Percentiles rank a stretch among this genome's conserved stretches.
Conservation (phyloP, 2,329 filamentous ascomycete genomes). For the Verticillium klebahnii region DNA sequence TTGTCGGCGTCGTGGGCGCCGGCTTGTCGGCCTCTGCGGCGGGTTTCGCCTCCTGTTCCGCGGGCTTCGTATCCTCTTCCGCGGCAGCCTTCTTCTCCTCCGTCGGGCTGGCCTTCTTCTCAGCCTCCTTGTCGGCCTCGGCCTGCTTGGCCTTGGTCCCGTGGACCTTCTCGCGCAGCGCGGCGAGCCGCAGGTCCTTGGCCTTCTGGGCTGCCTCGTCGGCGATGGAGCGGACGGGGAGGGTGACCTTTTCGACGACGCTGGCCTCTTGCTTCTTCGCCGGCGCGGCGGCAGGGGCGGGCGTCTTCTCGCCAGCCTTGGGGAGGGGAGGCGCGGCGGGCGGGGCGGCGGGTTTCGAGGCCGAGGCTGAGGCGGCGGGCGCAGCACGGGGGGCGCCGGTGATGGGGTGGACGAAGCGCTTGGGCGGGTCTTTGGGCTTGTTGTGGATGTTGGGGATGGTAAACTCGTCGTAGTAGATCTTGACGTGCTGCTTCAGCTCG, state of each 20-base stretch:
- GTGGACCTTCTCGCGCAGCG: conserved; percentile 50
- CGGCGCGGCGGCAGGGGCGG: not conserved
- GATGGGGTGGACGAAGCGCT: conserved; percentile 7
- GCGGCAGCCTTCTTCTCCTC: conserved; percentile 12
- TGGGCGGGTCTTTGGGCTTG: conserved; percentile 38
- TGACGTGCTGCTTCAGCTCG: conserved; percentile 84
- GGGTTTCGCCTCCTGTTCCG: conserved; percentile 2
- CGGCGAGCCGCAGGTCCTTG: conserved; percentile 53
- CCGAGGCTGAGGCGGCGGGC: conserved; percentile 4
- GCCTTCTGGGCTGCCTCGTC: conserved; percentile 64
- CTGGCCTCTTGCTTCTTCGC: conserved; percentile 15
- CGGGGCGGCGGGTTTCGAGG: conserved; percentile 18
- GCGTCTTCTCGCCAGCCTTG: conserved; percentile 12
- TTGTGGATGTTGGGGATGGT: conserved; percentile 53
- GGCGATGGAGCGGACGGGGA: conserved; percentile 50
- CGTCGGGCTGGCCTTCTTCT: conserved; percentile 11
- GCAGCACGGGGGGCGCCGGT: conserved; percentile 1
- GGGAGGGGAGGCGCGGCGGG: conserved; percentile 25
- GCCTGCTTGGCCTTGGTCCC: conserved; percentile 31
- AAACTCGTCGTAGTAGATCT: conserved; percentile 59
- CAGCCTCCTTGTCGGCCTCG: conserved; percentile 4
- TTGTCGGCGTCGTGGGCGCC: not conserved
- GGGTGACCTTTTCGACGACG: conserved; percentile 22
- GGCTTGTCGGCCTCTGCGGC: conserved; percentile 4
- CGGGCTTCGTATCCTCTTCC: conserved; percentile 1